phyloP scores from a whole-genome alignment of 495 filamentous ascomycete species.

The Emericellopsis terricola region DNA sequence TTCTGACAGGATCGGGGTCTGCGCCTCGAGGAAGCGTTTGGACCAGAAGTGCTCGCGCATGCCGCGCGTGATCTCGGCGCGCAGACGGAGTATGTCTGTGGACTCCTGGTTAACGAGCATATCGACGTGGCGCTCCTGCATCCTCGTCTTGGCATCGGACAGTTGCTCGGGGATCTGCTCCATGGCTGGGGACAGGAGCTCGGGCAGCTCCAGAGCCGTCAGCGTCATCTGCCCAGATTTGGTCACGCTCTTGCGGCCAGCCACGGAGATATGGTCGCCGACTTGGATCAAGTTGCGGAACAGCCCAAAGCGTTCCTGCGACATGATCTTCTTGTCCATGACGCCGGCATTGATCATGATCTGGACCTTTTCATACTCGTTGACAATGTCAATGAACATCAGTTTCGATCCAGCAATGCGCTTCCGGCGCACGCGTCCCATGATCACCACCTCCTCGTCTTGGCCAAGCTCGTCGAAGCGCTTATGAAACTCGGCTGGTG shows the following conservation, averaged over 20 bases:
- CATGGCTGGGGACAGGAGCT: conserved; percentile 56
- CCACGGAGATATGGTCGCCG: conserved; percentile 63
- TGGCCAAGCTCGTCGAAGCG: conserved; percentile 8
- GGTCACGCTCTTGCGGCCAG: conserved; percentile 54
- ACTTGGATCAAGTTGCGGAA: conserved; percentile 39
- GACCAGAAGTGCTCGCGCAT: conserved; percentile 57
- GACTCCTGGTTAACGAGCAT: conserved; percentile 51
- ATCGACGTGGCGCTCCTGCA: conserved; percentile 61
- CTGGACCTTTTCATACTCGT: conserved; percentile 55
- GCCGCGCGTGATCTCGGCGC: conserved; percentile 55
- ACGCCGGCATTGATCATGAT: conserved; percentile 56
- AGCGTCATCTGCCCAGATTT: conserved; percentile 62
- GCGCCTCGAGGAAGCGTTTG: conserved; percentile 63
- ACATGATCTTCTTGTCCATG: conserved; percentile 30
- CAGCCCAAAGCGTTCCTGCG: conserved; percentile 28
- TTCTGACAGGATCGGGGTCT: conserved; percentile 69
- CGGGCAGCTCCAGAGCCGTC: conserved; percentile 42
- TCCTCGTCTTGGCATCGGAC: conserved; percentile 42
- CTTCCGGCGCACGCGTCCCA: conserved; percentile 25
- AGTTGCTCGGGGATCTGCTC: conserved; percentile 53
- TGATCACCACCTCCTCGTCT: conserved; percentile 23
- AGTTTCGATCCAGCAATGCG: conserved; percentile 44
- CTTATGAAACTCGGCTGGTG: conserved; percentile 12
- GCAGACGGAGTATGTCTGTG: conserved; percentile 50
- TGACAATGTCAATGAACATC: conserved; percentile 63